A percentile compares a stretch with the other conserved stretches of the same genome.
These are phyloP conservation scores for Rhodotorula paludigena DNA, from an alignment of 768 basidiomycete species.

Conservation along the genomic window DNA sequence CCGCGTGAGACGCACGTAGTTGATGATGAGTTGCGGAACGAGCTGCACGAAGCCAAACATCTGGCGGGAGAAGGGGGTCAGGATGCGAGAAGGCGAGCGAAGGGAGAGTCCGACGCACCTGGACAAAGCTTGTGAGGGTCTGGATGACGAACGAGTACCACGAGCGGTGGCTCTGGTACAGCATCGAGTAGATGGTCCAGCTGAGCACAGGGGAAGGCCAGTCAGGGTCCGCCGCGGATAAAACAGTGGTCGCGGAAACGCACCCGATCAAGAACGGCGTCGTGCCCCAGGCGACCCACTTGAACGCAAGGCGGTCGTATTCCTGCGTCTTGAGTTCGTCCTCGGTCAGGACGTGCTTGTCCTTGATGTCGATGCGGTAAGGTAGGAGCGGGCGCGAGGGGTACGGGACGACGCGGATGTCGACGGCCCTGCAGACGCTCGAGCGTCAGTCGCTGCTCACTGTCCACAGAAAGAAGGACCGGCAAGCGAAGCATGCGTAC, in stretches of 20 bases:
- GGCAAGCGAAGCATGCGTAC: no score
- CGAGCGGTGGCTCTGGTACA: conserved; percentile 51
- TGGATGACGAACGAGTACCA: conserved; percentile 92
- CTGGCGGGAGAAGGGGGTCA: conserved; percentile 54
- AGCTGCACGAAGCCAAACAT: conserved; percentile 95
- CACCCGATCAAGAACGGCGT: conserved; percentile 65
- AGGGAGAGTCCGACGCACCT: conserved; percentile 54
- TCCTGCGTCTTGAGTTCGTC: conserved; percentile 98
- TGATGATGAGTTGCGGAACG: conserved; percentile 52
- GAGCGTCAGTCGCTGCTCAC: no score
- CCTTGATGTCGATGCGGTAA: conserved; percentile 76
- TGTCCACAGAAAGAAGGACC: no score
- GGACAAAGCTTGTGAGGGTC: background rate
- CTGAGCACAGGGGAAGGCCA: background rate
- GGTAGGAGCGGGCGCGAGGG: conserved; percentile 65
- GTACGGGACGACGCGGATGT: conserved; percentile 65
- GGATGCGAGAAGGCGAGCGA: conserved; percentile 53
- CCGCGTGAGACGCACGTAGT: conserved; percentile 47
- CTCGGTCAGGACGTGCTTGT: conserved; percentile 92
- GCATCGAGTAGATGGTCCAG: conserved; percentile 58
- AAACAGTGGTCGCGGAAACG: background rate
- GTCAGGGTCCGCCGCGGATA: no score
- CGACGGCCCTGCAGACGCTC: no score
- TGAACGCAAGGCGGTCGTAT: conserved; percentile 89
- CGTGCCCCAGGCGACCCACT: conserved; percentile 84